These are phyloP conservation scores for Pugionium dolabratum DNA, from an alignment of 345 rosid genomes.

Conservation along the genomic window DNA sequence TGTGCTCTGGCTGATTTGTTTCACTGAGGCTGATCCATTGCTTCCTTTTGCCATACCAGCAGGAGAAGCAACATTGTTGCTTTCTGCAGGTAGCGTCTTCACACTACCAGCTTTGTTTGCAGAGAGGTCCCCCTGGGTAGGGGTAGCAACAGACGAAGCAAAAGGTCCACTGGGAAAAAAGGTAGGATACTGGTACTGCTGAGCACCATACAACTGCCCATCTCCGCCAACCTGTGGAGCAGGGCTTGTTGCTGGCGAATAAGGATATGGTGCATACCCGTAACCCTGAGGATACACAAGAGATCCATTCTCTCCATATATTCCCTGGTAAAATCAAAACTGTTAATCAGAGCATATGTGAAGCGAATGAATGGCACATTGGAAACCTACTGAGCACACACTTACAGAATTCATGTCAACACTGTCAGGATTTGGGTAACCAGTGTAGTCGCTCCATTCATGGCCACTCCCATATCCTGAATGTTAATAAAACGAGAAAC, in stretches of 20 bases:
- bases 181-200: constrained; percentile 88
- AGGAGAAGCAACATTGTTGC: constrained; percentile 53
- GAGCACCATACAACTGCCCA: constrained; percentile 78
- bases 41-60: constrained; percentile 54
- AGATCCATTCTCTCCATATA: constrained; percentile 82
- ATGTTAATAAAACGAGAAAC: background rate
- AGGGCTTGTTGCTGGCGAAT: constrained; percentile 82
- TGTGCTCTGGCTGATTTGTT: constrained; percentile 53
- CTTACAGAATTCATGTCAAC: constrained; percentile 70
- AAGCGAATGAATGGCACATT: background rate
- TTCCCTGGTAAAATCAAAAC: constrained; percentile 49
- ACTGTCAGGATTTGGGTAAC: constrained; percentile 60
- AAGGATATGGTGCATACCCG: constrained; percentile 75
- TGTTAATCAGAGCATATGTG: constrained; percentile 1
- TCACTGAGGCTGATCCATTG: constrained; percentile 56
- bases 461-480: constrained; percentile 50
- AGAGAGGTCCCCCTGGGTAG: constrained; percentile 57
- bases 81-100: constrained; percentile 57
- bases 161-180: constrained; percentile 68
- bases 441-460: constrained; percentile 76
- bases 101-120: constrained; percentile 59
- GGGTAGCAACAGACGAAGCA: constrained; percentile 50
- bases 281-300: constrained; percentile 68
- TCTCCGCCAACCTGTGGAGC: constrained; percentile 82
- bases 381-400: constrained; percentile 13